Evolutionary conservation across 78 protist species (phyloP).

Genomic region (Monosiga brevicollis): DNA sequence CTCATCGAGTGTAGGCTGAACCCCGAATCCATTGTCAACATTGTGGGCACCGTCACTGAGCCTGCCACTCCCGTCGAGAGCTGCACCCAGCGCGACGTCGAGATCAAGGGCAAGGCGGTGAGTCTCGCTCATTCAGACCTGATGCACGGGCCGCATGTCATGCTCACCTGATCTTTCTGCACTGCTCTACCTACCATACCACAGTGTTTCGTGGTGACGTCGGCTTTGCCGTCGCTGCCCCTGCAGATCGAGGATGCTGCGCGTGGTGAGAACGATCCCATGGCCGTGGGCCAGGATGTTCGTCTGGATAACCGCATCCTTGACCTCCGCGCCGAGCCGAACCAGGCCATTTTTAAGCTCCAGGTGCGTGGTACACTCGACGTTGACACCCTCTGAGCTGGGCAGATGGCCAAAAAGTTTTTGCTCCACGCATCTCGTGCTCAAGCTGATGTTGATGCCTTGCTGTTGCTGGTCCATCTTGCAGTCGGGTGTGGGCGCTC

Average conservation of each 20-base stretch:
- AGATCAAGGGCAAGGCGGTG: slow-evolving; percentile 54
- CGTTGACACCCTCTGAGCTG: too few relatives aligned
- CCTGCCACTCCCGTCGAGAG: slow-evolving; percentile 42
- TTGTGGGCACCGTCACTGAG: slow-evolving; percentile 45
- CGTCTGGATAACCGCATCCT: slow-evolving; percentile 80
- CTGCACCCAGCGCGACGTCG: slow-evolving; percentile 65
- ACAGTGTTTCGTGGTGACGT: slow-evolving; percentile 19
- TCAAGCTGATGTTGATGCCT: not conserved
- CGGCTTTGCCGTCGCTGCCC: slow-evolving; percentile 40
- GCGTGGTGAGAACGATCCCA: slow-evolving; percentile 20
- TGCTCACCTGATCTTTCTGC: not conserved
- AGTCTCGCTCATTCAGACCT: too few relatives aligned
- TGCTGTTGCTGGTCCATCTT: not conserved
- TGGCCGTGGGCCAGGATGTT: slow-evolving; percentile 45
- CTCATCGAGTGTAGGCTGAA: slow-evolving; percentile 27
- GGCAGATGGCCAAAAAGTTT: not conserved
- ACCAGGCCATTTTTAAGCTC: slow-evolving; percentile 81
- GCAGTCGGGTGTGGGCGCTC: slow-evolving; percentile 30
- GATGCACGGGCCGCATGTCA: slow-evolving; percentile 11
- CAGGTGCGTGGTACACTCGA: slow-evolving; percentile 35
- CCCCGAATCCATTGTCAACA: slow-evolving; percentile 76
- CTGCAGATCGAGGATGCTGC: slow-evolving; percentile 70
- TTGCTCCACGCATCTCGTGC: not conserved
- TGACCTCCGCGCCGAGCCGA: slow-evolving; percentile 86
- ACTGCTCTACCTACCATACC: too few relatives aligned